phyloP scores from a whole-genome alignment of 495 filamentous ascomycete genomes.

The Hypoxylon fuscum region DNA sequence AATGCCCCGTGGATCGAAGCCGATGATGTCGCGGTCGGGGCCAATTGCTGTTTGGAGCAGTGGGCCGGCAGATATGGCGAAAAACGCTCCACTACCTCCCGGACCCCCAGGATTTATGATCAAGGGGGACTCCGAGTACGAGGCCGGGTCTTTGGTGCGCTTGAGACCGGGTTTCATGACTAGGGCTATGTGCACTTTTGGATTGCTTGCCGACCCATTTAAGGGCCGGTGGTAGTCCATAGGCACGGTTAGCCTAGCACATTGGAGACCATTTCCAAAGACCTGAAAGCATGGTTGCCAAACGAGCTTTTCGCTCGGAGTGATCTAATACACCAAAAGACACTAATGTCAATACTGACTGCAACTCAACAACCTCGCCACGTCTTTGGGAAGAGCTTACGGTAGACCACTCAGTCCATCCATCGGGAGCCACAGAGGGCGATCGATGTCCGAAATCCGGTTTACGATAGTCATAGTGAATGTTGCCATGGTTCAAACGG shows the following conservation, averaged over 20 bases:
- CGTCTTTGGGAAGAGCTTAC: constrained; percentile 26
- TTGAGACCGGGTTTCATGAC: constrained; percentile 60
- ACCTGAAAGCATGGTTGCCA: constrained; percentile 50
- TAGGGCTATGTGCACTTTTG: constrained; percentile 60
- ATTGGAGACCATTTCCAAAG: constrained; percentile 51
- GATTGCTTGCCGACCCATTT: constrained; percentile 46
- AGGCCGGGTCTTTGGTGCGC: constrained; percentile 57
- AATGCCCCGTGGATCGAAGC: constrained; percentile 50
- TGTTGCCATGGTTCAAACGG: constrained; percentile 8
- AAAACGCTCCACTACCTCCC: constrained; percentile 58
- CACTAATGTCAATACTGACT: constrained; percentile 17
- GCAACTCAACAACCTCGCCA: background rate
- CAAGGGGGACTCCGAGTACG: constrained; percentile 34
- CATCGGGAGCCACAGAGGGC: constrained; percentile 2
- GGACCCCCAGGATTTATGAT: constrained; percentile 57
- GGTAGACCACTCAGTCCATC: constrained; percentile 41
- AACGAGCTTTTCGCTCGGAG: constrained; percentile 52
- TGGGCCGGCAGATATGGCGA: constrained; percentile 48
- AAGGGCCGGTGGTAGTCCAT: constrained; percentile 62
- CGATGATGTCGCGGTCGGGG: constrained; percentile 43
- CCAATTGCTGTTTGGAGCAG: constrained; percentile 55
- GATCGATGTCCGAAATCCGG: constrained; percentile 2
- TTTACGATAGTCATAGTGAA: constrained; percentile 3
- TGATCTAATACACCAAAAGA: constrained; percentile 45
- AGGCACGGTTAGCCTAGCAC: constrained; percentile 65